Base-by-base conservation (phyloP, 805 yeast genomes). In the Yamadazyma ubonensis region DNA sequence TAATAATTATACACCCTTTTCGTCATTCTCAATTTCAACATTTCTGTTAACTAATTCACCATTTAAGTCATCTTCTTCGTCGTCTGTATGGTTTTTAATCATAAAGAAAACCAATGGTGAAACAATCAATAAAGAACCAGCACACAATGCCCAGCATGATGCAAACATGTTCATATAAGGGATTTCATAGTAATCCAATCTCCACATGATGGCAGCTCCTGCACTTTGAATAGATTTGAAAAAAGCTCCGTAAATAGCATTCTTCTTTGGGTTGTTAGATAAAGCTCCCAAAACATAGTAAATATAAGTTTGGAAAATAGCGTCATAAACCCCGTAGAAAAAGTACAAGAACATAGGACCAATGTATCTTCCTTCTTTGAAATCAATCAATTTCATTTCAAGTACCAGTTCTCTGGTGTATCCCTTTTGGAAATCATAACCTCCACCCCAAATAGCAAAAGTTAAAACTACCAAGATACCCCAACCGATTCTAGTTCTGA, bases 221-320 rank as follows among this genome's bases (percentile, higher is more conserved):
- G 83, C 83, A 29, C 79, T 71, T 60, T 79, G 85, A 43, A 80
- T 57, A 42, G 81, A 78, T 63, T 80, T 80, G 64, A 78, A 79
- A 56, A 75, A 75, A 29, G 83, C 83, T 14, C 81, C 79, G 50
- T 76, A 75, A 43, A 78, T 56, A 18, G 81, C 78, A 28, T 68
- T 63, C 55, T 72, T 75, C 60, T 76, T 70, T 22, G 81, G 71
- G 51, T 75, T 71, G 55, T 79, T 79, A 41, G 82, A 69, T 41
- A 79, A 55, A 30, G 81, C 70, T 32, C 85, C 84, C 63, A 80
- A 63, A 30, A 73, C 47, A 80, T 83, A 79, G 59, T 76, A 75
- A 36, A 71, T 65, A 51, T 59, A 78, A 17, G 79, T 68, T 59
- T 79, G 85, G 71, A 70, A 80, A 38, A 79, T 57, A 29, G 85